These are phyloP conservation scores for Hericium rajendrae DNA, from an alignment of 768 basidiomycete species.

Conservation along the genomic window DNA sequence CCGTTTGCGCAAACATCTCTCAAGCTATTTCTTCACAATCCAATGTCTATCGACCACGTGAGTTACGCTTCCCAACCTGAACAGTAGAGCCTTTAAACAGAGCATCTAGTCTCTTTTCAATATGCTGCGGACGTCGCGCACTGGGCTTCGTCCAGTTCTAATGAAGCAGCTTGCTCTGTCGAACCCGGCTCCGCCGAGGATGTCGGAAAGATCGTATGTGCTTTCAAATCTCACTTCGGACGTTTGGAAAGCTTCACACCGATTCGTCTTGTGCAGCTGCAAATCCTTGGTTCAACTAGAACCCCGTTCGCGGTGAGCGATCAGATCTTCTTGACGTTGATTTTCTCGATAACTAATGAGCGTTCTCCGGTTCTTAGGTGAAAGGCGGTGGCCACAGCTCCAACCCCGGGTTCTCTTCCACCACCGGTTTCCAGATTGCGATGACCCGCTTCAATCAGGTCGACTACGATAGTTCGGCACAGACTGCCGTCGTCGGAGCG, in stretches of 20 bases:
- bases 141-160: background rate
- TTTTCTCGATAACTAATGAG: background rate
- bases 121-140: background rate
- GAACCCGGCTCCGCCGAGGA: background rate
- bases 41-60: background rate
- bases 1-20: background rate
- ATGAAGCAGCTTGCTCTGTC: background rate
- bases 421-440: conserved; percentile 15
- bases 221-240: too few species aligned
- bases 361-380: conserved; percentile 3
- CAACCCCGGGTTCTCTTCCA: conserved; percentile 17
- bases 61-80: background rate
- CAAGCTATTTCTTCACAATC: background rate
- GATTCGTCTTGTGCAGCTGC: background rate
- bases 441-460: conserved; percentile 9
- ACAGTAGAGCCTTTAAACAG: background rate
- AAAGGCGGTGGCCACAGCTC: conserved; percentile 16
- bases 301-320: background rate
- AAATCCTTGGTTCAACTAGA: background rate
- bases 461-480: background rate
- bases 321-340: background rate
- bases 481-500: conserved; percentile 8
- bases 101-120: background rate
- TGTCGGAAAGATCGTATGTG: background rate
- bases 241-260: too few species aligned